Conservation (phyloP, 2,329 filamentous ascomycete species). For the Penicillium sp. region DNA sequence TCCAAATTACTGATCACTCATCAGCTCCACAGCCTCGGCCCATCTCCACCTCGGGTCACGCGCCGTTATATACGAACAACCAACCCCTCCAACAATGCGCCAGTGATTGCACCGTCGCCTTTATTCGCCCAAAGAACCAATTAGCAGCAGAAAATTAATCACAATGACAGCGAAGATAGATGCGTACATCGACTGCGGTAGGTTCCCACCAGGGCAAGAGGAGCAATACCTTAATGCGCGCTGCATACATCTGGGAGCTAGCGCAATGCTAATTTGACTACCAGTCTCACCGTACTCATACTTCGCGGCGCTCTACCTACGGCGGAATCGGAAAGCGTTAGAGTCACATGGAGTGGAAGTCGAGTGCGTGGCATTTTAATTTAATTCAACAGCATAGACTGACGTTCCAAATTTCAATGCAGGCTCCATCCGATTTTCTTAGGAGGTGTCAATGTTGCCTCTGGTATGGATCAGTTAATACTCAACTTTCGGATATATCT, state of each 20-base stretch:
- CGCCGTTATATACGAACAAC: slow-evolving; percentile 1
- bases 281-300: slow-evolving; percentile 63
- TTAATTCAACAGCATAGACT: not conserved
- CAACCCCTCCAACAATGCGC: not conserved
- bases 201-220: not conserved
- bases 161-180: slow-evolving; percentile 24
- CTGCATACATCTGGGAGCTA: not conserved
- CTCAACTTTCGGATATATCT: not conserved
- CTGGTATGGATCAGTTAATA: slow-evolving; percentile 44
- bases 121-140: not conserved
- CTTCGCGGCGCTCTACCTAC: slow-evolving; percentile 57
- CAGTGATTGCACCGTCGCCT: not conserved
- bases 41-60: slow-evolving; percentile 19
- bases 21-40: slow-evolving; percentile 24
- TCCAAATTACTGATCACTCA: slow-evolving; percentile 21
- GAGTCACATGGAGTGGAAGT: slow-evolving; percentile 61
- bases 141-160: not conserved
- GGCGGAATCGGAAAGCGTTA: slow-evolving; percentile 56
- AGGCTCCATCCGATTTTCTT: slow-evolving; percentile 73
- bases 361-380: slow-evolving; percentile 54
- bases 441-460: slow-evolving; percentile 62
- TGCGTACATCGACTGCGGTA: slow-evolving; percentile 26
- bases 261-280: not conserved
- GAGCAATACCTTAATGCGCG: not conserved
- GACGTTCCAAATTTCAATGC: not conserved